Conservation (phyloP, 2,329 filamentous ascomycete genomes). For the Talaromyces islandicus region DNA sequence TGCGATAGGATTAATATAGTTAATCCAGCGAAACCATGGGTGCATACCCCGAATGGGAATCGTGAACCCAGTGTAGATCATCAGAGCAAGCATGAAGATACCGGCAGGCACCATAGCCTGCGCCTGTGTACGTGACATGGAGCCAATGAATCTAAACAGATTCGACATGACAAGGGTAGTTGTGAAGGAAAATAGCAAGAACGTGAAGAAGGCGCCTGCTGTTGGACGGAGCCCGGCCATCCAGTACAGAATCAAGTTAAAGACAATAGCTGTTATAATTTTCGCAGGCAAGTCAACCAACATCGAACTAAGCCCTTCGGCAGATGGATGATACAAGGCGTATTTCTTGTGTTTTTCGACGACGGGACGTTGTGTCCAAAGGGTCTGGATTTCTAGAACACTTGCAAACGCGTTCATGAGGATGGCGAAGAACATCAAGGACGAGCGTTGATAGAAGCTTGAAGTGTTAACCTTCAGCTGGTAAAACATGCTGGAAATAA, state of each 20-base stretch:
- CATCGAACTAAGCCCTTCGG: slow-evolving; percentile 85
- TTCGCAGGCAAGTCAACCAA: slow-evolving; percentile 81
- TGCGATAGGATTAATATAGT: slow-evolving; percentile 71
- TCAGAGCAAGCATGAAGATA: slow-evolving; percentile 39
- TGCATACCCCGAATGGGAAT: slow-evolving; percentile 57
- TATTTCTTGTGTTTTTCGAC: slow-evolving; percentile 86
- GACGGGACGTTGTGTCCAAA: slow-evolving; percentile 84
- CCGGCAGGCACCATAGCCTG: slow-evolving; percentile 53
- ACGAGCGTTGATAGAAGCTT: slow-evolving; percentile 74
- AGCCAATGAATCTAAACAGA: slow-evolving; percentile 75
- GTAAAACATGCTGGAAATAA: slow-evolving; percentile 77
- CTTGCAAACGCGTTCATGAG: slow-evolving; percentile 80
- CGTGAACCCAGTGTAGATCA: slow-evolving; percentile 47
- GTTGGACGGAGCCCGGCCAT: slow-evolving; percentile 74
- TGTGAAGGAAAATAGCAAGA: slow-evolving; percentile 68
- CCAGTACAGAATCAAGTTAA: slow-evolving; percentile 81
- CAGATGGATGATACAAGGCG: slow-evolving; percentile 84
- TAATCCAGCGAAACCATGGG: slow-evolving; percentile 76
- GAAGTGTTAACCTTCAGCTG: slow-evolving; percentile 59
- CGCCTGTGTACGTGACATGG: slow-evolving; percentile 61
- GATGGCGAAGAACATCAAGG: slow-evolving; percentile 80
- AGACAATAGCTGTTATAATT: slow-evolving; percentile 62
- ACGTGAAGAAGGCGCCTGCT: slow-evolving; percentile 77
- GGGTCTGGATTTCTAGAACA: slow-evolving; percentile 75
- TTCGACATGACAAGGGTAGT: slow-evolving; percentile 76